A percentile compares a stretch with the other conserved stretches of the same genome.
Conservation (phyloP, 768 basidiomycete genomes). For the Lentinus tigrinus region DNA sequence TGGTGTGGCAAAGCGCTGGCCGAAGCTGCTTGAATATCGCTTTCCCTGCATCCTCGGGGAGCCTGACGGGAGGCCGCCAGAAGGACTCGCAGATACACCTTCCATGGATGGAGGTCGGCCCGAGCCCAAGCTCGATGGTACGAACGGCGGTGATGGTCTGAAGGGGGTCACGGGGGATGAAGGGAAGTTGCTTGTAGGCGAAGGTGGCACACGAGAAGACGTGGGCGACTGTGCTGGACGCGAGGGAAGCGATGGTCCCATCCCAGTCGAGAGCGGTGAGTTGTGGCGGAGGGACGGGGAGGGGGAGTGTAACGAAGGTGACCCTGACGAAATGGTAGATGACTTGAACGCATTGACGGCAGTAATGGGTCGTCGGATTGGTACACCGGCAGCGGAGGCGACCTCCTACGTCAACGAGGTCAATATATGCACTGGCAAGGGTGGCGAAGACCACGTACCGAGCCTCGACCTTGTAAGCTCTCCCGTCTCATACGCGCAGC, state of each 20-base stretch:
- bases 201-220: slow-evolving; percentile 41
- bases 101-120: slow-evolving; percentile 40
- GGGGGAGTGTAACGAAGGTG: slow-evolving; percentile 48
- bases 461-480: slow-evolving; percentile 39
- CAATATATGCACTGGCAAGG: slow-evolving; percentile 6
- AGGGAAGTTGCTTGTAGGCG: slow-evolving; percentile 33
- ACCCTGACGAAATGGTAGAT: slow-evolving; percentile 47
- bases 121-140: slow-evolving; percentile 42
- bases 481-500: slow-evolving; percentile 49
- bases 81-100: slow-evolving; percentile 13
- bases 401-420: slow-evolving; percentile 27
- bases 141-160: slow-evolving; percentile 39
- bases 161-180: slow-evolving; percentile 34
- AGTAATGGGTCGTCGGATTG: slow-evolving; percentile 44
- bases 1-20: slow-evolving; percentile 58
- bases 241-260: slow-evolving; percentile 34
- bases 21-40: slow-evolving; percentile 78
- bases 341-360: slow-evolving; percentile 50
- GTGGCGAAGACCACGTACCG: slow-evolving; percentile 16
- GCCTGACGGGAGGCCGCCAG: slow-evolving; percentile 7
- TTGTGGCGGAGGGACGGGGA: slow-evolving; percentile 47
- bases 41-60: slow-evolving; percentile 38
- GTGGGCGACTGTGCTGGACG: slow-evolving; percentile 40
- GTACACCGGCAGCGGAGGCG: slow-evolving; percentile 38
- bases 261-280: slow-evolving; percentile 40